Base-by-base conservation (phyloP, 2,329 filamentous ascomycete species). In the Gaeumannomyces sp. region DNA sequence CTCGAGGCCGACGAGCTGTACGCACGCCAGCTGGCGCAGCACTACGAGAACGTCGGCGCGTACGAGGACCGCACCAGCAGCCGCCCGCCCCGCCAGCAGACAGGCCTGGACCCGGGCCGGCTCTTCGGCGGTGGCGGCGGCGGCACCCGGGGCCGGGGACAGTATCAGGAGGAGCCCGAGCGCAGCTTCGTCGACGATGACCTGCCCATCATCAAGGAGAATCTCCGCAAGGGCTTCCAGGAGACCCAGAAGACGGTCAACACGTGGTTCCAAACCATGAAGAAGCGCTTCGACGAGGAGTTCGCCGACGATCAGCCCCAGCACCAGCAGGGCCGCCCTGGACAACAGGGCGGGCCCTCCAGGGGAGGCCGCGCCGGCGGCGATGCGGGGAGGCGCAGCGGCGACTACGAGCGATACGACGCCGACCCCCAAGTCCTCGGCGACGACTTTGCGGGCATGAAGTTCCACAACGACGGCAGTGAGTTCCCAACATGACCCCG, bases 171-270 rank as follows among this genome's bases (percentile, higher is more conserved):
- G 5, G 62, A 64, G 57, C 62, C 53, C 19, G 92, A 97, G 71
- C 90, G 90, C 72, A 97, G 87, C 79, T 99, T 99, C 76, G 86
- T 98, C 70, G 95, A 99, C 71, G 95, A 99, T 72, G 95, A 99
- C 70, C 85, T 99, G 19, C 94, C 95, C 1, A 88, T 94, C 62
- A 97, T 99, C 73, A 89, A 89, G 69, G 92, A 97, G 74, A 97
- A 96, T 72, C 85, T 99, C 70, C 90, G 89, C 74, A 96, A 98
- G 78, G 95, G 95, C 4, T 99, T 99, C 78, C 73, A 93, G 64
- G 93, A 99, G 73, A 98, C 95, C 2, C 95, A 98, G 78, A 88
- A 86, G 64, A 96, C 91, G 73, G 91, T 99, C 71, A 98, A 96
- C 78, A 85, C 86, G 62, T 98, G 94, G 93, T 92, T 99, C 71